These are phyloP conservation scores for Phascolomyces articulosus DNA, from an alignment of 371 early-diverging fungal species.

Conservation along the genomic window DNA sequence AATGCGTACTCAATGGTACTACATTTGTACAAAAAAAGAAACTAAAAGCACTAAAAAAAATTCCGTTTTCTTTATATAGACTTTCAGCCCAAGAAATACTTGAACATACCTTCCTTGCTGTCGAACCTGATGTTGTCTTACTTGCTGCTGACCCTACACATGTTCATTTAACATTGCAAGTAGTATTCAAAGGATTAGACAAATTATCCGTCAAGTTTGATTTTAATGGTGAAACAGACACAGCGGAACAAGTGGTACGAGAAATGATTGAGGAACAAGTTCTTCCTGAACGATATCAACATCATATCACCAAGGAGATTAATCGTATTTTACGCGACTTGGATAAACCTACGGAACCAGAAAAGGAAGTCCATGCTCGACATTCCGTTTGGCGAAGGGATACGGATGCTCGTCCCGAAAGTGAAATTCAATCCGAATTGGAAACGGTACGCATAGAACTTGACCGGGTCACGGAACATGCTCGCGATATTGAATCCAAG, in stretches of 20 bases:
- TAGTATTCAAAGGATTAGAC: conserved; percentile 86
- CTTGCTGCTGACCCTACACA: conserved; percentile 63
- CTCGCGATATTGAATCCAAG: conserved; percentile 34
- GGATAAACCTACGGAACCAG: conserved; percentile 49
- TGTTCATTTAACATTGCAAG: conserved; percentile 79
- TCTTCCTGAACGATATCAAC: conserved; percentile 74
- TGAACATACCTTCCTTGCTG: conserved; percentile 84
- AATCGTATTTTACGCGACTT: conserved; percentile 84
- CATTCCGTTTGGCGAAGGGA: conserved; percentile 56
- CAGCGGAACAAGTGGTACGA: conserved; percentile 89
- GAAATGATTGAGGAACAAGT: conserved; percentile 93
- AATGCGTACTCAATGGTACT: background rate
- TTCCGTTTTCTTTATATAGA: conserved; percentile 25
- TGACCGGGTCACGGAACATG: conserved; percentile 26
- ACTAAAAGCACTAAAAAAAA: no score
- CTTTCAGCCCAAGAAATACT: conserved; percentile 80
- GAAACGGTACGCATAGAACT: conserved; percentile 38
- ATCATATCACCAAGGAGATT: conserved; percentile 85
- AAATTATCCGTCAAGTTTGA: conserved; percentile 88
- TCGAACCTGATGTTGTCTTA: conserved; percentile 72
- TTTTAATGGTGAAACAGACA: conserved; percentile 88
- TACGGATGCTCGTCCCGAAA: conserved; percentile 34
- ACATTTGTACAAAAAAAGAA: background rate
- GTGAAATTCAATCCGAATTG: conserved; percentile 33
- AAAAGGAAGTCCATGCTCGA: conserved; percentile 36